A percentile compares a stretch with the other conserved stretches of the same genome.
Evolutionary conservation across 805 yeast genomes (phyloP).

Genomic region (Hanseniaspora jakobsenii): DNA sequence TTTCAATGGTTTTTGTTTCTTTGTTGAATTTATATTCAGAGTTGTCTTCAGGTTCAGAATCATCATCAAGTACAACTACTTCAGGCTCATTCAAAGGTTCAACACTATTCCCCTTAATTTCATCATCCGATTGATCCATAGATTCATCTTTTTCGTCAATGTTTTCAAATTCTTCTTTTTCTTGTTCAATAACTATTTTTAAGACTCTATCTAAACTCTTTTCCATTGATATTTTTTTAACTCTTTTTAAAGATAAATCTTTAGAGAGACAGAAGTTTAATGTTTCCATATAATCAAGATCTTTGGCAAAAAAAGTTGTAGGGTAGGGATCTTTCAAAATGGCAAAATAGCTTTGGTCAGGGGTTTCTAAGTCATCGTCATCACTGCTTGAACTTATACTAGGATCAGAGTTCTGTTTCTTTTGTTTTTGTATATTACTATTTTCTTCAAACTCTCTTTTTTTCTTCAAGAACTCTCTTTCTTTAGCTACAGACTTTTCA

Average conservation of each 20-base stretch:
- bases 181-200: constrained; percentile 39
- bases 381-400: constrained; percentile 11
- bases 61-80: constrained; percentile 3
- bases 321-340: constrained; percentile 26
- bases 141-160: constrained; percentile 21
- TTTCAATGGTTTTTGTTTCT: not conserved
- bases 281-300: constrained; percentile 41
- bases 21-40: constrained; percentile 16
- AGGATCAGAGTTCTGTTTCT: constrained; percentile 16
- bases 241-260: constrained; percentile 56
- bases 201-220: constrained; percentile 53
- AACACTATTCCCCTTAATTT: too few relatives aligned
- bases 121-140: constrained; percentile 24
- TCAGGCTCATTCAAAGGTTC: constrained; percentile 17
- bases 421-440: constrained; percentile 23
- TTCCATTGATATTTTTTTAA: constrained; percentile 52
- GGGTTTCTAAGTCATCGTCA: constrained; percentile 22
- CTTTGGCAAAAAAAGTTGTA: constrained; percentile 49
- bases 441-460: constrained; percentile 21
- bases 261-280: constrained; percentile 48
- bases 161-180: constrained; percentile 18
- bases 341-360: constrained; percentile 17
- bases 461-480: constrained; percentile 25
- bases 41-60: not conserved
- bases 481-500: constrained; percentile 40